A percentile compares a stretch with the other conserved stretches of the same genome.
phyloP scores from a whole-genome alignment of 106 monocot genomes.

The Xerophyta viscosa region DNA sequence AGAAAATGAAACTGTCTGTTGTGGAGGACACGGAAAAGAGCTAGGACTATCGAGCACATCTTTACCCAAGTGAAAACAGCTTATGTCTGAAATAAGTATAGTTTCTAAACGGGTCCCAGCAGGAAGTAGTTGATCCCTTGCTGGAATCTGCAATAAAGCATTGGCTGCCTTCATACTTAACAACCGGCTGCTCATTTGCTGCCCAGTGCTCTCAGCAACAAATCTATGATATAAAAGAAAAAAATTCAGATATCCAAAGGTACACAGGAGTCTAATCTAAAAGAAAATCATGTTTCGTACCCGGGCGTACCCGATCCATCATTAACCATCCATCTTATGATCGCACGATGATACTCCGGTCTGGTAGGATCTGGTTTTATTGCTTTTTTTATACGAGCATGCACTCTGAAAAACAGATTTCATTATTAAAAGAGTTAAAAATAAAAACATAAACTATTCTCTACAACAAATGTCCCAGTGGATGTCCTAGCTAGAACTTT shows the following conservation, averaged over 20 bases:
- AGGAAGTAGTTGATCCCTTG: slow-evolving; percentile 38
- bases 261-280: not conserved
- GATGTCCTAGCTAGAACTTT: no score
- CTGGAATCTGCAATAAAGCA: slow-evolving; percentile 75
- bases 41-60: no score
- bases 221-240: slow-evolving; percentile 36
- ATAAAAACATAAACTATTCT: no score
- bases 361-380: slow-evolving; percentile 48
- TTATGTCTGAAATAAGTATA: slow-evolving; percentile 72
- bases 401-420: slow-evolving; percentile 49
- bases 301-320: slow-evolving; percentile 62
- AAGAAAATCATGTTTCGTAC: slow-evolving; percentile 26
- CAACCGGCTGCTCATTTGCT: slow-evolving; percentile 84
- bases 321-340: slow-evolving; percentile 63
- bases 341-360: slow-evolving; percentile 75
- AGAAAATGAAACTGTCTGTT: no score
- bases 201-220: slow-evolving; percentile 90
- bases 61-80: slow-evolving; percentile 22
- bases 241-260: not conserved
- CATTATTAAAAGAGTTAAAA: no score
- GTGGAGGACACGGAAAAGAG: no score
- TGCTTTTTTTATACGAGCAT: slow-evolving; percentile 42
- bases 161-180: slow-evolving; percentile 93
- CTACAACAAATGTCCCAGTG: no score
- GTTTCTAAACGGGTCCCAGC: slow-evolving; percentile 68